Percentiles rank a stretch among this genome's conserved stretches.
Evolutionary conservation across 1,284 basidiomycete species (phyloP).

Genomic region (Microbotryomycetes sp.): DNA sequence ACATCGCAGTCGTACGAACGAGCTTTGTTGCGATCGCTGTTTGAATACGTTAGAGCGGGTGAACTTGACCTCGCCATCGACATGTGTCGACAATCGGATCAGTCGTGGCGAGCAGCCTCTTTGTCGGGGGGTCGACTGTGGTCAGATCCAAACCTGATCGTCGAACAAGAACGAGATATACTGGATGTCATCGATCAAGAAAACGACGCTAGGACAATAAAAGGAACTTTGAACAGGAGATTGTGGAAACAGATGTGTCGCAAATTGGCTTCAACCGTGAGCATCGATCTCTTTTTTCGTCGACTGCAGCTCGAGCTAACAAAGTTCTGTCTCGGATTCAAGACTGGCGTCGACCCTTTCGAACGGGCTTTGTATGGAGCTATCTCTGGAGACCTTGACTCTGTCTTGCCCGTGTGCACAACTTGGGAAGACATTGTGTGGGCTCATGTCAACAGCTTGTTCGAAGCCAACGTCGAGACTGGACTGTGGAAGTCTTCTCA

Average conservation of each 20-base stretch:
- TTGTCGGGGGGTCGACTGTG: slow-evolving; percentile 72
- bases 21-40: slow-evolving; percentile 63
- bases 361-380: slow-evolving; percentile 84
- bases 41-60: slow-evolving; percentile 72
- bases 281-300: slow-evolving; percentile 32
- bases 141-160: slow-evolving; percentile 56
- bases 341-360: slow-evolving; percentile 62
- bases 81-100: slow-evolving; percentile 72
- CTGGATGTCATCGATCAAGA: slow-evolving; percentile 39
- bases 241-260: slow-evolving; percentile 82
- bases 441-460: slow-evolving; percentile 78
- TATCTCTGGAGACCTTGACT: slow-evolving; percentile 71
- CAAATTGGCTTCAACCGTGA: slow-evolving; percentile 67
- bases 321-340: neutral
- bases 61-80: slow-evolving; percentile 74
- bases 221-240: slow-evolving; percentile 64
- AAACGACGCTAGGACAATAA: slow-evolving; percentile 72
- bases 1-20: slow-evolving; percentile 65
- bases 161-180: slow-evolving; percentile 47
- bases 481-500: slow-evolving; percentile 39
- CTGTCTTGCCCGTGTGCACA: slow-evolving; percentile 68
- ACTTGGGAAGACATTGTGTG: slow-evolving; percentile 95
- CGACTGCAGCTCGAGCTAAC: neutral
- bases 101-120: slow-evolving; percentile 85
- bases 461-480: slow-evolving; percentile 68